Conservation (phyloP, 2,329 filamentous ascomycete genomes). For the Monosporascus sp. region DNA sequence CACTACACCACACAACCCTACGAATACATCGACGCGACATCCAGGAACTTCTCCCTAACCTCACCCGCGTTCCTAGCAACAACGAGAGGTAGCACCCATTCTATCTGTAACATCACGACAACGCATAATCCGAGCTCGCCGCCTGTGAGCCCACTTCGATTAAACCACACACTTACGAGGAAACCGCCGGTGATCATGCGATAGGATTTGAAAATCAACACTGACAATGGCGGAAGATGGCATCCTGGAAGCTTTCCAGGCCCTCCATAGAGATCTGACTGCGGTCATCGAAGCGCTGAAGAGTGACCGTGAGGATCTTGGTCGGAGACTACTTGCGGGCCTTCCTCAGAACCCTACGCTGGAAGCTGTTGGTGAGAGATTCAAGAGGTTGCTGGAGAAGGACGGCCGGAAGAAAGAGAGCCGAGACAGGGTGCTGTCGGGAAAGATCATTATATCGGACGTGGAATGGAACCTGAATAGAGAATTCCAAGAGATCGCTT, state of each 20-base stretch:
- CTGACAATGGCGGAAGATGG: conserved; percentile 66
- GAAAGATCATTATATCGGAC: conserved; percentile 68
- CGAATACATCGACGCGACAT: too few species aligned
- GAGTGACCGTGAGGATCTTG: conserved; percentile 58
- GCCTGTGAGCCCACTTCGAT: conserved; percentile 4
- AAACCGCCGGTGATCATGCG: conserved; percentile 33
- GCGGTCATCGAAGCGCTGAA: conserved; percentile 65
- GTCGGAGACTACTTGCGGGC: conserved; percentile 37
- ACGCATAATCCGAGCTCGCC: conserved; percentile 1
- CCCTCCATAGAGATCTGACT: conserved; percentile 79
- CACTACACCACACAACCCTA: too few species aligned
- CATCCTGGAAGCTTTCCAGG: conserved; percentile 71
- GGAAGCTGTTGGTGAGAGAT: conserved; percentile 59
- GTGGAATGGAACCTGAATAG: conserved; percentile 77
- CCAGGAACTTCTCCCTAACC: too few species aligned
- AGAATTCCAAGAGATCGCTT: conserved; percentile 76
- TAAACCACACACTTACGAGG: conserved; percentile 5
- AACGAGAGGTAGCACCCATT: too few species aligned
- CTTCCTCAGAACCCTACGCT: conserved; percentile 36
- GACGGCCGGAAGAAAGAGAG: conserved; percentile 69
- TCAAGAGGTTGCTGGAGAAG: conserved; percentile 69
- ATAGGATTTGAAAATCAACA: conserved; percentile 31
- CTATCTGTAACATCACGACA: not conserved
- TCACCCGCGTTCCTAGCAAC: too few species aligned
- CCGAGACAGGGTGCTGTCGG: conserved; percentile 63